A percentile compares a stretch with the other conserved stretches of the same genome.
Evolutionary conservation across 73 alveolate species (phyloP).

Genomic region (Stentor roeselii): DNA sequence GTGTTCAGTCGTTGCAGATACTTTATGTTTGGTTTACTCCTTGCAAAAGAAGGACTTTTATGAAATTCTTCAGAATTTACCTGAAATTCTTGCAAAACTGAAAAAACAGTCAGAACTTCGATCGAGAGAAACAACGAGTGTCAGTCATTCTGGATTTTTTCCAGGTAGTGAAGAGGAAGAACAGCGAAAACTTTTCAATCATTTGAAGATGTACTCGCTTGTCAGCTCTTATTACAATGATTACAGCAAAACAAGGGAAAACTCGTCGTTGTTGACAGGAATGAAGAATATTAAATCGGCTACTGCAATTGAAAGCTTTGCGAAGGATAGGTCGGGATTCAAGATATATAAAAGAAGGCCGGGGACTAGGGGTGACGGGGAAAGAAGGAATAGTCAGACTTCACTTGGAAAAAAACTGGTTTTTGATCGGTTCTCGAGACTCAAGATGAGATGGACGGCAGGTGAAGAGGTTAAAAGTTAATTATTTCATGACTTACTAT

Average conservation of each 20-base stretch:
- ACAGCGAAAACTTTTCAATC: not conserved
- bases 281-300: not conserved
- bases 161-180: not conserved
- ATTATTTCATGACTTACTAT: too few species aligned
- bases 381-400: not conserved
- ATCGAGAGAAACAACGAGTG: conserved; percentile 3
- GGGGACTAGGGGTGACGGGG: not conserved
- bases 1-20: conserved; percentile 54
- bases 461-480: too few species aligned
- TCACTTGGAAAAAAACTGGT: not conserved
- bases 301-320: not conserved
- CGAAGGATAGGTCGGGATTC: not conserved
- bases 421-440: not conserved
- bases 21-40: conserved; percentile 42
- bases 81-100: conserved; percentile 25
- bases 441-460: not conserved
- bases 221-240: not conserved
- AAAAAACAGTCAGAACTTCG: not conserved
- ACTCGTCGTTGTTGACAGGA: not conserved
- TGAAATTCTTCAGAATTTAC: conserved; percentile 32
- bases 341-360: not conserved
- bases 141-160: too few species aligned
- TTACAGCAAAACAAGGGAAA: too few species aligned
- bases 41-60: conserved; percentile 46
- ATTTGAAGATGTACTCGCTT: not conserved